Percentiles rank a stretch among this genome's conserved stretches.
Conservation (phyloP, 2,329 filamentous ascomycete genomes). For the Microdochium trichocladiopsis region DNA sequence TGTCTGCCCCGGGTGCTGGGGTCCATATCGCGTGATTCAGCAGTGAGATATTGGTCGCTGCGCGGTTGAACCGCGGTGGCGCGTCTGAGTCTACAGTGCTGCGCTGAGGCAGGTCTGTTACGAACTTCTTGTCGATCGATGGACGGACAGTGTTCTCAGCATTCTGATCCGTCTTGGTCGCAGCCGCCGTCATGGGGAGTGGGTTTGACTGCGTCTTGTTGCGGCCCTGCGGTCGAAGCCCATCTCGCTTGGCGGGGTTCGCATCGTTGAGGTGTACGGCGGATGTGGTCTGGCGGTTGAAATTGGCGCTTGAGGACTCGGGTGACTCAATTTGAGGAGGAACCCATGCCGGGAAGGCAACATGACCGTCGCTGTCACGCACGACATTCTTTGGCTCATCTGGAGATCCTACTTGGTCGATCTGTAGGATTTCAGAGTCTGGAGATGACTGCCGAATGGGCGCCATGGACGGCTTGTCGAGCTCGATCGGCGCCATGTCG, state of each 20-base stretch:
- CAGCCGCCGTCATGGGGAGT: neutral
- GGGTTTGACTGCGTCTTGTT: conserved; percentile 9
- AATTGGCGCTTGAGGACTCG: neutral
- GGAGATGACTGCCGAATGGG: conserved; percentile 9
- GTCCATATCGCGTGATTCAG: conserved; percentile 7
- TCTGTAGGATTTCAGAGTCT: conserved; percentile 6
- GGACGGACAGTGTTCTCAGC: conserved; percentile 6
- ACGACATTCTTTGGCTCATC: conserved; percentile 8
- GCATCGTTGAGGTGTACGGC: neutral
- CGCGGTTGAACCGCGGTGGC: conserved; percentile 10
- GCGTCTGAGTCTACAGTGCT: conserved; percentile 4
- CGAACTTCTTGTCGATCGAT: conserved; percentile 7
- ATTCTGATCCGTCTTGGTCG: neutral
- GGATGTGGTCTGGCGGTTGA: neutral
- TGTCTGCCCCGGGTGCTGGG: conserved; percentile 2
- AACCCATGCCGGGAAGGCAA: conserved; percentile 13
- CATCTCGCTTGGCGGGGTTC: neutral
- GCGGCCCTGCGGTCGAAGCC: conserved; percentile 1
- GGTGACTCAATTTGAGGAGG: conserved; percentile 13
- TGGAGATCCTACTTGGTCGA: conserved; percentile 7
- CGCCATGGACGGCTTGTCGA: conserved; percentile 16
- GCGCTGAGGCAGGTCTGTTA: conserved; percentile 11
- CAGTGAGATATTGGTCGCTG: conserved; percentile 12
- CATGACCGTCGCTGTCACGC: conserved; percentile 12
- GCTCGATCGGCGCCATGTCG: conserved; percentile 16